Percentiles rank a stretch among this genome's conserved stretches.
These are phyloP conservation scores for Spinellus fusiger DNA, from an alignment of 192 early-diverging fungal genomes.

Conservation along the genomic window DNA sequence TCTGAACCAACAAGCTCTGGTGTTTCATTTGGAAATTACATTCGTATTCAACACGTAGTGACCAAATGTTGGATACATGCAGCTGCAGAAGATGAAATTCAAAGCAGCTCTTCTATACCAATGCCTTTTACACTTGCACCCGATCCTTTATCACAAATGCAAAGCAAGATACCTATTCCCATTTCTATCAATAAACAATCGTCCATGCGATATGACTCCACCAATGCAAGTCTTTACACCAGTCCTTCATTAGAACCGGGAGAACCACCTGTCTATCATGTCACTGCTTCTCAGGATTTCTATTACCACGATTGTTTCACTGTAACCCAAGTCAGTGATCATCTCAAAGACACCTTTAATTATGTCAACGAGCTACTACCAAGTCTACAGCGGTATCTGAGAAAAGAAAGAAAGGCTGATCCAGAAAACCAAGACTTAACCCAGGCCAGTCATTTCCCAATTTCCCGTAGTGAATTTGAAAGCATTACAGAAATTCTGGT, in stretches of 20 bases:
- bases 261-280: background rate
- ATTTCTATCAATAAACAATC: background rate
- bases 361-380: slow-evolving; percentile 17
- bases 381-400: slow-evolving; percentile 12
- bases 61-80: slow-evolving; percentile 21
- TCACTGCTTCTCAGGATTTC: slow-evolving; percentile 16
- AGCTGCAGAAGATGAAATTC: background rate
- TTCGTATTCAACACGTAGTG: slow-evolving; percentile 14
- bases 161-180: background rate
- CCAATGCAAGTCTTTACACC: background rate
- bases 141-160: background rate
- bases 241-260: background rate
- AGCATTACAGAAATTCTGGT: slow-evolving; percentile 13
- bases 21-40: slow-evolving; percentile 11
- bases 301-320: slow-evolving; percentile 22
- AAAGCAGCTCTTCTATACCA: background rate
- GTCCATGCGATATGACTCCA: background rate
- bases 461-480: slow-evolving; percentile 7
- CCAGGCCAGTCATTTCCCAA: slow-evolving; percentile 2
- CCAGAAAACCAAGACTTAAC: background rate
- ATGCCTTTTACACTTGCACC: background rate
- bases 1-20: slow-evolving; percentile 2
- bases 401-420: background rate
- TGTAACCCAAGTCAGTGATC: slow-evolving; percentile 1
- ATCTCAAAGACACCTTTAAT: slow-evolving; percentile 7